A percentile compares a stretch with the other conserved stretches of the same genome.
Conservation (phyloP, 345 rosid species). For the Sonneratia caseolaris region DNA sequence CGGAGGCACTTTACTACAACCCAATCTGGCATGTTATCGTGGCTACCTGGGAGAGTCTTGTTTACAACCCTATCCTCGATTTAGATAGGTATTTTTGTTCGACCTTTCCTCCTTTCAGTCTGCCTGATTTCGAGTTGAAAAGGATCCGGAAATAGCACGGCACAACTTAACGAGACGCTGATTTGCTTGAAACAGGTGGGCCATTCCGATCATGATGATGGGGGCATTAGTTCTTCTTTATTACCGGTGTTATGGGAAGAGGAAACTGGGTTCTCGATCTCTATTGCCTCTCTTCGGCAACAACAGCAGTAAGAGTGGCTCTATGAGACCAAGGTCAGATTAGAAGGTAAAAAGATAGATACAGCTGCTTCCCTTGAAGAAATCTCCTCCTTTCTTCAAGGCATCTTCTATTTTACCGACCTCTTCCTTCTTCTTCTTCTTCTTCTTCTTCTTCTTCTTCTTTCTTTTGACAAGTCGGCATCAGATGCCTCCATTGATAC, state of each 20-base stretch:
- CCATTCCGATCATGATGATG: constrained; percentile 51
- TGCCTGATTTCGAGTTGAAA: neutral
- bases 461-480: neutral
- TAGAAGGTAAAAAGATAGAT: constrained; percentile 12
- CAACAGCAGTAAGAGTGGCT: constrained; percentile 22
- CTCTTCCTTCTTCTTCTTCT: constrained; percentile 10
- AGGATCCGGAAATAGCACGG: neutral
- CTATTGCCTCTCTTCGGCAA: constrained; percentile 67
- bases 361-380: constrained; percentile 7
- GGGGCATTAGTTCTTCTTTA: constrained; percentile 45
- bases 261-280: constrained; percentile 62
- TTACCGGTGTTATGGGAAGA: constrained; percentile 75
- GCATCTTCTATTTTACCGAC: constrained; percentile 11
- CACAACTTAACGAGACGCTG: neutral
- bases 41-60: constrained; percentile 80
- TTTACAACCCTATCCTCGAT: constrained; percentile 90
- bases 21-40: constrained; percentile 92
- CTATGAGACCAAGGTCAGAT: constrained; percentile 72
- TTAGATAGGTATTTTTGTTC: constrained; percentile 63
- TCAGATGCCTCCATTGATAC: neutral
- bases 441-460: too few relatives aligned
- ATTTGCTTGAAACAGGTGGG: constrained; percentile 60
- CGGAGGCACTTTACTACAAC: constrained; percentile 89
- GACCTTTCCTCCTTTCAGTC: neutral
- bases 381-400: constrained; percentile 4